Conservation (phyloP, 2,329 filamentous ascomycete genomes). For the Claviceps sp. region DNA sequence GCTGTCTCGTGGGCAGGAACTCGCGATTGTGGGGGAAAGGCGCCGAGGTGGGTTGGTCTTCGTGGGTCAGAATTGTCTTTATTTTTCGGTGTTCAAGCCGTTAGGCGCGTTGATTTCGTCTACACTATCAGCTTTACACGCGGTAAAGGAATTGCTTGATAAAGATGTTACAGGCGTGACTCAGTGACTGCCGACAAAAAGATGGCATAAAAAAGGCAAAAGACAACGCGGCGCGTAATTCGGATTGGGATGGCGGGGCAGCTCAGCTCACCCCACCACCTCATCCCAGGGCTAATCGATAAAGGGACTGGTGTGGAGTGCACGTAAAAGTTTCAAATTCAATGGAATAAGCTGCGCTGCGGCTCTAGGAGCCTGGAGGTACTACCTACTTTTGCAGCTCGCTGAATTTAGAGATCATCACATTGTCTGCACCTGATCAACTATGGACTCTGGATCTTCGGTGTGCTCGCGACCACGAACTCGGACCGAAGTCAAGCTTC, state of each 20-base stretch:
- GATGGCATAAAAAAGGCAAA: background rate
- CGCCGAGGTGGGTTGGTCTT: background rate
- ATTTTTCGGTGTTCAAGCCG: too few species aligned
- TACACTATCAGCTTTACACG: too few species aligned
- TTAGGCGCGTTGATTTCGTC: too few species aligned
- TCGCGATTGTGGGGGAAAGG: background rate
- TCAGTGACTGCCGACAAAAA: background rate
- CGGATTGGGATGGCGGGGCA: slow-evolving; percentile 14
- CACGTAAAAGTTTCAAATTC: background rate
- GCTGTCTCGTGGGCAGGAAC: background rate
- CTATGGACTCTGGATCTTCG: background rate
- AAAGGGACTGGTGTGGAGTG: background rate
- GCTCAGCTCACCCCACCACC: background rate
- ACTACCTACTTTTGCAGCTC: too few species aligned
- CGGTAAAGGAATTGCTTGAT: too few species aligned
- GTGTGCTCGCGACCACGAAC: background rate
- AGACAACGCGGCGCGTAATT: slow-evolving; percentile 5
- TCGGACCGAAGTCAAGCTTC: background rate
- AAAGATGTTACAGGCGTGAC: background rate
- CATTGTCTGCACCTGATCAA: background rate
- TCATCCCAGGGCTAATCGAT: background rate
- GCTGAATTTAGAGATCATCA: background rate
- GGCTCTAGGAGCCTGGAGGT: too few species aligned
- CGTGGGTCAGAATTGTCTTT: too few species aligned
- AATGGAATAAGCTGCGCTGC: background rate